Conservation (phyloP, 1,284 basidiomycete species). For the Ustilago cynodontis region DNA sequence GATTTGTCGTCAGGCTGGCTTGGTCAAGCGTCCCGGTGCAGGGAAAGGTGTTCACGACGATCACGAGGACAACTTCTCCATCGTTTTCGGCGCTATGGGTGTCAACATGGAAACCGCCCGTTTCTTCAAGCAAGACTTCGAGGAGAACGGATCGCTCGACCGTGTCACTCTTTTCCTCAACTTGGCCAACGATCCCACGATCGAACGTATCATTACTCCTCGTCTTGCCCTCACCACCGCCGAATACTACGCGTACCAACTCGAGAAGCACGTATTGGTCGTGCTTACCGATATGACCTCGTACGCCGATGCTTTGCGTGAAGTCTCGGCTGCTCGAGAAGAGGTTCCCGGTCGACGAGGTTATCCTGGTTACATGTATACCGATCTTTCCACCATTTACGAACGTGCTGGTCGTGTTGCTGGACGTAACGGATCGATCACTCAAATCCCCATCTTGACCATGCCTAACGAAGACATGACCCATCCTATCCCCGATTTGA, state of each 20-base stretch:
- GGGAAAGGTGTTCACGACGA: constrained; percentile 92
- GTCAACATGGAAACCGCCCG: constrained; percentile 99
- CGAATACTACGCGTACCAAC: constrained; percentile 99
- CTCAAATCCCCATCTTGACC: constrained; percentile 98
- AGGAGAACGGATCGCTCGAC: constrained; percentile 97
- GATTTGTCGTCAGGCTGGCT: constrained; percentile 98
- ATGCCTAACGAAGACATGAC: constrained; percentile 99
- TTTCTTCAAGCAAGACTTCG: constrained; percentile 99
- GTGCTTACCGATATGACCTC: constrained; percentile 99
- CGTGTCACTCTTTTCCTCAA: constrained; percentile 99
- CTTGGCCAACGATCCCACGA: constrained; percentile 99
- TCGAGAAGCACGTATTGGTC: constrained; percentile 99
- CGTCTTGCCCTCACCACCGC: constrained; percentile 97
- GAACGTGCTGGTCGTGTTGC: constrained; percentile 98
- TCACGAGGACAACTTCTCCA: constrained; percentile 99
- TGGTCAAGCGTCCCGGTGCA: constrained; percentile 78
- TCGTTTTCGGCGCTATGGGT: constrained; percentile 99
- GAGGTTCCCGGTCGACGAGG: constrained; percentile 99
- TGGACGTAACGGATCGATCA: constrained; percentile 98
- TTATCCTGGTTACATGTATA: constrained; percentile 93
- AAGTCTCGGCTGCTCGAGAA: constrained; percentile 94
- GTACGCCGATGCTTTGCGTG: constrained; percentile 96
- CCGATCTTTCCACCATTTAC: constrained; percentile 84
- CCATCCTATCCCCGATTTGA: constrained; percentile 99
- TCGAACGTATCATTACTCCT: constrained; percentile 99